Percentiles rank a stretch among this genome's conserved stretches.
phyloP scores from a whole-genome alignment of 768 basidiomycete genomes.

The Auricularia cornea region DNA sequence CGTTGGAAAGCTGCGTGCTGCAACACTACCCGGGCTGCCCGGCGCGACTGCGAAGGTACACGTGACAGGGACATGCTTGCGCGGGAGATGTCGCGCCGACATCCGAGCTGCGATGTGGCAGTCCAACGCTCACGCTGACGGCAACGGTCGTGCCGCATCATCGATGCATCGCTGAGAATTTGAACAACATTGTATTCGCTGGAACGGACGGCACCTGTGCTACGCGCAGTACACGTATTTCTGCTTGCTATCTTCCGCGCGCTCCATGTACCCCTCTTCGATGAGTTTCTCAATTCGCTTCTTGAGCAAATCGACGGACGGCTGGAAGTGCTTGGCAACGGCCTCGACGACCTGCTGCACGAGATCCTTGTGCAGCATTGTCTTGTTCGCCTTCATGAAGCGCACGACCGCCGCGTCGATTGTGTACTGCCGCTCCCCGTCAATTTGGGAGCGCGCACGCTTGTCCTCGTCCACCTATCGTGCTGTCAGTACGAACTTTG shows the following conservation, averaged over 20 bases:
- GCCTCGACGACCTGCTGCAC: constrained; percentile 79
- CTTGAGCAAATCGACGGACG: constrained; percentile 80
- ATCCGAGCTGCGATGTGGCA: too few relatives aligned
- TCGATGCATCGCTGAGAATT: too few relatives aligned
- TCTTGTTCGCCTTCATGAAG: constrained; percentile 90
- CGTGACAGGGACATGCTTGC: too few relatives aligned
- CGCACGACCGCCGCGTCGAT: constrained; percentile 95
- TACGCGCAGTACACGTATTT: constrained; percentile 74
- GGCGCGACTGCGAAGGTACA: too few relatives aligned
- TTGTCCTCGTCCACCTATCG: constrained; percentile 86
- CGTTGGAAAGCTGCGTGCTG: too few relatives aligned
- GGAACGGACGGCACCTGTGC: too few relatives aligned
- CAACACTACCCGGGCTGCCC: too few relatives aligned
- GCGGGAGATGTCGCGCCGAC: too few relatives aligned
- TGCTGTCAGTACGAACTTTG: too few relatives aligned
- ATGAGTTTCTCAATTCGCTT: constrained; percentile 72
- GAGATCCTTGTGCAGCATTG: constrained; percentile 68
- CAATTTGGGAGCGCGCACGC: constrained; percentile 74
- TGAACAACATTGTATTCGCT: too few relatives aligned
- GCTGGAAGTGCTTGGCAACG: constrained; percentile 81
- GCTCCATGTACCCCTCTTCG: constrained; percentile 77
- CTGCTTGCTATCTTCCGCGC: constrained; percentile 64
- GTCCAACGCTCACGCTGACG: too few relatives aligned
- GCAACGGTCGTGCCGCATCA: too few relatives aligned
- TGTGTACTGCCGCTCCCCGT: constrained; percentile 76